Evolutionary conservation across 2,329 filamentous ascomycete species (phyloP), one percentile per base, ranked within the genome.

Genomic region (Tolypocladium album): DNA sequence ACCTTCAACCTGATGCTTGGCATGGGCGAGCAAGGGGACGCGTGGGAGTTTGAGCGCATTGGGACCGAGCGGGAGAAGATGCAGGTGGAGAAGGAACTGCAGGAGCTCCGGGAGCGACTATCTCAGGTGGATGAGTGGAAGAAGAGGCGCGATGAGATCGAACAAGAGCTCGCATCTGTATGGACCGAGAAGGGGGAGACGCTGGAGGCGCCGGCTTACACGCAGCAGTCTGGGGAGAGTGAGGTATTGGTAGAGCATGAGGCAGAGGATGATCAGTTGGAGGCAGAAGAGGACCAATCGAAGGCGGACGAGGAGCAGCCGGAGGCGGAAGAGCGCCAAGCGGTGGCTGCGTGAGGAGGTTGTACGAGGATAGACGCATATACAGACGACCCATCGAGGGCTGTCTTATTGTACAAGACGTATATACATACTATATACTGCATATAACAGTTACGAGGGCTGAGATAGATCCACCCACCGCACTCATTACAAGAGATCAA

Each of bases 1-100:
- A 92, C 87, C 0, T 97, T 87, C 75, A 96, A 95, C 67, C 85
- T 99, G 12, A 88, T 87, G 3, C 84, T 99, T 5, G 92, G 92
- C 36, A 77, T 89, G 61, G 93, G 92, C 58, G 85, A 89, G 20
- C 82, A 86, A 57, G 90, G 88, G n/a, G 88, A 90, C 59, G 88
- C 89, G 68, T 97, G 94, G 91, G 88, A 93, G 65, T 89, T 96
- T 72, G 89, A 97, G 72, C 86, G 90, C 60, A 97, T 99, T 66
- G 94, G 94, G 61, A 97, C 92, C 0, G 90, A 92, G 70, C 85
- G 88, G 61, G 94, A 99, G 78, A 96, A 97, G 77, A 86, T 92
- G 72, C 89, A 90, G 27, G 92, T 97, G 9, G 92, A 97, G 76
- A 90, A 90, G 71, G 94, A 99, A 73, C 78, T 97, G 20, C 83